These are phyloP conservation scores for Wickerhamomyces bovis DNA, from an alignment of 805 yeast genomes.

Conservation along the genomic window DNA sequence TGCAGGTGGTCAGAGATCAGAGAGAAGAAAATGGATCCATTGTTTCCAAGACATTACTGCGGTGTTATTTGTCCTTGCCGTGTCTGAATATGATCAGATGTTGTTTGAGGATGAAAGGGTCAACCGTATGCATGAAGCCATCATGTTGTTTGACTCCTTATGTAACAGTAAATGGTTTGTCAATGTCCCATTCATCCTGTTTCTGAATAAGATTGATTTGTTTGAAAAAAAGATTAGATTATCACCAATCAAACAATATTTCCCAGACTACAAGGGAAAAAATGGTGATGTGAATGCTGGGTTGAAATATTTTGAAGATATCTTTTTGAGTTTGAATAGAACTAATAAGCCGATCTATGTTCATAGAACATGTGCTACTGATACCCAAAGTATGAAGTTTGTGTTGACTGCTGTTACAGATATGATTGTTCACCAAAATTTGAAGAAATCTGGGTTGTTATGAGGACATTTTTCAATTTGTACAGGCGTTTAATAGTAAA, in stretches of 20 bases:
- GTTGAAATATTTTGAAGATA: conserved; percentile 59
- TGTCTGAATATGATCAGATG: conserved; percentile 88
- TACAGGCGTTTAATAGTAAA: no score
- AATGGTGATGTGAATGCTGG: conserved; percentile 63
- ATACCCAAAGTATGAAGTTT: conserved; percentile 79
- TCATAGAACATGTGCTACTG: conserved; percentile 95
- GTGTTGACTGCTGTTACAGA: conserved; percentile 92
- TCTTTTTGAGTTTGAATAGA: conserved; percentile 59
- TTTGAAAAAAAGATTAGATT: conserved; percentile 62
- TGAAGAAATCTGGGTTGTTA: conserved; percentile 66
- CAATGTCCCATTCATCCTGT: conserved; percentile 82
- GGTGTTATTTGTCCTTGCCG: conserved; percentile 81
- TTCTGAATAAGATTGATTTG: conserved; percentile 83
- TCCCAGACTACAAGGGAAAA: conserved; percentile 72
- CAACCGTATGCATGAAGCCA: conserved; percentile 86
- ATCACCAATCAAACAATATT: conserved; percentile 64
- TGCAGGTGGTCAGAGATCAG: conserved; percentile 95
- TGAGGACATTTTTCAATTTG: no score
- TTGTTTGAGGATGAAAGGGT: conserved; percentile 85
- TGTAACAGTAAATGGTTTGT: conserved; percentile 83
- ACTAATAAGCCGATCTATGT: conserved; percentile 73
- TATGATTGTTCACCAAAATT: conserved; percentile 75
- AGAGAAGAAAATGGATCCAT: conserved; percentile 90
- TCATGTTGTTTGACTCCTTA: conserved; percentile 74
- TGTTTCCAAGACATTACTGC: conserved; percentile 89